Evolutionary conservation across 169 alveolate genomes (phyloP).

Genomic region (Cryptosporidium sp.): DNA sequence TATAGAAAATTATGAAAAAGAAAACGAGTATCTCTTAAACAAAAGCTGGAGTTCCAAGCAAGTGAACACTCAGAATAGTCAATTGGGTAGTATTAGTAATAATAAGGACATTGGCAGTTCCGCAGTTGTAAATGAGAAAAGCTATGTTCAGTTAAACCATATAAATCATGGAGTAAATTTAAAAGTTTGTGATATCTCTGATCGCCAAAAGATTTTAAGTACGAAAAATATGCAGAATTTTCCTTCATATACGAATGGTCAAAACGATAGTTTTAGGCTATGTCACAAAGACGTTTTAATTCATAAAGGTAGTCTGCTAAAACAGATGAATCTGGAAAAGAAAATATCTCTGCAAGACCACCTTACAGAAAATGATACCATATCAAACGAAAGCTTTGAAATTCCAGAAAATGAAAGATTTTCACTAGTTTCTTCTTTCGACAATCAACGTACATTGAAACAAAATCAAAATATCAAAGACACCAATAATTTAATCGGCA

Average conservation of each 20-base stretch:
- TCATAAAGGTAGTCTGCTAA: not conserved
- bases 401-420: not conserved
- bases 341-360: not conserved
- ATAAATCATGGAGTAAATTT: not conserved
- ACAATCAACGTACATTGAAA: not conserved
- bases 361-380: not conserved
- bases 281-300: not conserved
- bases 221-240: not conserved
- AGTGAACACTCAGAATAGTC: not conserved
- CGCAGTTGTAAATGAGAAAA: not conserved
- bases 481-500: not conserved
- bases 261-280: not conserved
- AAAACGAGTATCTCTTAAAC: not conserved
- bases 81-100: not conserved
- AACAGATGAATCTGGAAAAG: not conserved
- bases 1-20: constrained; percentile 43
- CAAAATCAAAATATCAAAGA: not conserved
- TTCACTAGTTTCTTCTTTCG: not conserved
- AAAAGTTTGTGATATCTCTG: not conserved
- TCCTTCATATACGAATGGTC: not conserved
- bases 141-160: not conserved
- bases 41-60: constrained; percentile 50
- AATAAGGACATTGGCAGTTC: not conserved
- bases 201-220: not conserved
- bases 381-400: not conserved